Base-by-base conservation (phyloP, 768 basidiomycete genomes). In the Tulasnella sp. region DNA sequence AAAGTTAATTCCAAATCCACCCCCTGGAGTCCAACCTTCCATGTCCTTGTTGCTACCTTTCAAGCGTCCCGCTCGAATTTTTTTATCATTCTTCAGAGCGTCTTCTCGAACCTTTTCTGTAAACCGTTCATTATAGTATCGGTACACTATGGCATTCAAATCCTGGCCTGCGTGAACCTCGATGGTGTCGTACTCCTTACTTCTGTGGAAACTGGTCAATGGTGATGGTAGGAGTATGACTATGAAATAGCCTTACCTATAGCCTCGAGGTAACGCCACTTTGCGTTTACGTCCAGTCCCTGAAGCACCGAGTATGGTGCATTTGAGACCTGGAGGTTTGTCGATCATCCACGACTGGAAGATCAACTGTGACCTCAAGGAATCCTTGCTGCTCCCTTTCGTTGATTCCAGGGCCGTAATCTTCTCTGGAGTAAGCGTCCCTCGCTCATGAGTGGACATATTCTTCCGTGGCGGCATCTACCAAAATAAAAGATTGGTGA, bases 281-380 rank as follows among this genome's bases (percentile, higher is more conserved):
- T 57, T 57, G 17, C 55, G 40, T 27, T 34, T 29, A 3, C 29
- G 45, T 7, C 14, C 29, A 15, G 34, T 51, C 2, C 50, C 50
- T 3, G 52, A 17, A 12, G 31, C 29, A 21, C 42, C 42, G 32
- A 57, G 15, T 27, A 57, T 46, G 8, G 39, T 32, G 9, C 55
- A 32, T n/a, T 49, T 57, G 15, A 12, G 37, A 45, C 55, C 55
- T 11, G 55, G 55, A 23, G 55, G 48, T 46, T 57, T 57, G 46
- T 57, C 46, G 12, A 57, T 46, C 8, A 43, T 31, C 55, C 55
- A 57, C 8, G 55, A 45, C 19, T 57, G 55, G 34, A 57, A 57
- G 45, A 57, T 12, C 21, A 46, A 5, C 31, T 32, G 42, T 2
- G 42, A 45, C 43, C 42, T 23, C 8, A 57, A 43, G 34, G 55